Conservation (phyloP, 1,284 basidiomycete genomes). For the Tremellales sp. region DNA sequence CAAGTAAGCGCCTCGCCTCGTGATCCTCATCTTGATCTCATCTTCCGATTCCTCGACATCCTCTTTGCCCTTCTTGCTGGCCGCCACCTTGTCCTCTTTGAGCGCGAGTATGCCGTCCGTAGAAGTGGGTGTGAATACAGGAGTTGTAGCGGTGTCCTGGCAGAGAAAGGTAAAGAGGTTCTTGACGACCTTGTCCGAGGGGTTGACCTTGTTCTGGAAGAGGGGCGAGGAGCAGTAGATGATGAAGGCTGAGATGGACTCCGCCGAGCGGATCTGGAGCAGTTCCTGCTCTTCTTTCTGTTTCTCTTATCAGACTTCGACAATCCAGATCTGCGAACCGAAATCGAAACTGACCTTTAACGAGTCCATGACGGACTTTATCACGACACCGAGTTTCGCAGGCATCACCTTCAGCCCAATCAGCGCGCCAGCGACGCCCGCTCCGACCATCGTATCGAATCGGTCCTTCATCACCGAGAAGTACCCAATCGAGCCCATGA, state of each 20-base stretch:
- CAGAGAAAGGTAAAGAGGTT: slow-evolving; percentile 97
- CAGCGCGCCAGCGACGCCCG: slow-evolving; percentile 85
- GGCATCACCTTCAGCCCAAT: slow-evolving; percentile 80
- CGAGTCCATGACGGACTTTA: slow-evolving; percentile 96
- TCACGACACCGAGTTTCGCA: slow-evolving; percentile 91
- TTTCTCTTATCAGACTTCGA: slow-evolving; percentile 11
- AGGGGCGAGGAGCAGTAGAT: slow-evolving; percentile 72
- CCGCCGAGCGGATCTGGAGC: slow-evolving; percentile 84
- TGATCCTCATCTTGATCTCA: slow-evolving; percentile 55
- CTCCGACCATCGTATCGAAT: slow-evolving; percentile 81
- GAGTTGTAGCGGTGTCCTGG: slow-evolving; percentile 82
- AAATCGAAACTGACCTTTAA: slow-evolving; percentile 64
- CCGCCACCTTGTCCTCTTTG: slow-evolving; percentile 50
- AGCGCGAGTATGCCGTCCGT: slow-evolving; percentile 77
- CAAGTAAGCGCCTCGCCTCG: slow-evolving; percentile 72
- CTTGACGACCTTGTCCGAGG: slow-evolving; percentile 91
- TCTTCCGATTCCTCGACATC: slow-evolving; percentile 50
- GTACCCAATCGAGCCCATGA: slow-evolving; percentile 72
- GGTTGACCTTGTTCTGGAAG: slow-evolving; percentile 55
- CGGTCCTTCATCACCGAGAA: slow-evolving; percentile 80
- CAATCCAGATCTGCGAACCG: neutral
- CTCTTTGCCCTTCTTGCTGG: slow-evolving; percentile 54
- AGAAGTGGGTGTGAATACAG: slow-evolving; percentile 71
- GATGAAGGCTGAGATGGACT: slow-evolving; percentile 81
- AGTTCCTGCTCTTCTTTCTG: slow-evolving; percentile 87